Base-by-base conservation (phyloP, 768 basidiomycete genomes). In the Mycena sanguinolenta region DNA sequence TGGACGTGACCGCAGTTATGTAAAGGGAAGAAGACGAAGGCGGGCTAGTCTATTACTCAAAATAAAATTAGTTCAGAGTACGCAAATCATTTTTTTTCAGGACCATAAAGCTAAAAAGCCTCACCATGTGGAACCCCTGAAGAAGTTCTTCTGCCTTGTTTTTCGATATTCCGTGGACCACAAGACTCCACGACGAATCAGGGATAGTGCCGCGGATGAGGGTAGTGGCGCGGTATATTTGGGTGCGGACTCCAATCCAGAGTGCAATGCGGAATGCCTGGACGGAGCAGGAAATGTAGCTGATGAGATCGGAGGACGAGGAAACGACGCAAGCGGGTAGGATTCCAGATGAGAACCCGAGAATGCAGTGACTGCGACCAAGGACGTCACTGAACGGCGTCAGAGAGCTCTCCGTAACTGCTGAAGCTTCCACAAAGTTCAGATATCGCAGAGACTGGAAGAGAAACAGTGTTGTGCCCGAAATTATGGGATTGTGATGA, bases 391-490 rank as follows among this genome's bases (percentile, higher is more conserved):
- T 59, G 63, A 82, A 81, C 16, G 75, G 68, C 25, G 70, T 72
- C n/a, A 65, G 38, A 6, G 72, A 69, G 44, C 58, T 50, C 25
- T 60, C 63, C 5, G 70, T 39, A 23, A 61, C 57, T 21, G 57
- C 63, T 7, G 60, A 58, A 27, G 58, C 39, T 60, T 83, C 82
- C 21, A 82, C 76, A 69, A 84, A 84, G 23, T 81, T 78, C 55
- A 91, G 85, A 72, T 89, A 91, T 17, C 85, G 85, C 61, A 91
- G 80, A 10, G 78, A 62, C 78, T 92, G 90, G 21, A 84, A 71
- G 6, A 91, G 79, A 63, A 90, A 83, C 49, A 91, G 82, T 19
- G 78, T 80, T 1, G 84, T 78, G 50, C 84, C 84, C 28, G 88
- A 86, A 28, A 90, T 75, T 5, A 89, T 77, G 12, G 89, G 82